These are phyloP conservation scores for Mycogone perniciosa DNA, from an alignment of 2,329 filamentous ascomycete species.

Conservation along the genomic window DNA sequence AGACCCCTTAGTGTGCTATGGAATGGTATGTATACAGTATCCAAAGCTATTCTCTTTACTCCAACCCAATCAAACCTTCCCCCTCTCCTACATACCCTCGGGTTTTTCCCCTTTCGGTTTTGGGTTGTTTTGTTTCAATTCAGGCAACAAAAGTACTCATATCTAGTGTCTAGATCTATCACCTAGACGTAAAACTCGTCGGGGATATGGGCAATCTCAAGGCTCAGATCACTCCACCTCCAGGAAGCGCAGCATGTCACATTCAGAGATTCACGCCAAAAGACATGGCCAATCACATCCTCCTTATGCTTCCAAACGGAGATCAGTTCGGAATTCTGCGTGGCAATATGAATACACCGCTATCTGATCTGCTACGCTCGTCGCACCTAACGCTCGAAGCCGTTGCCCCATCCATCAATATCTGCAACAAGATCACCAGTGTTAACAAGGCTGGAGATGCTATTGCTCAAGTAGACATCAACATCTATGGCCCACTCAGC, in stretches of 20 bases:
- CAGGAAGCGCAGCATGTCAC: neutral
- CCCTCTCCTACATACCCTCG: too few relatives aligned
- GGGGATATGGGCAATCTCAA: constrained; percentile 1
- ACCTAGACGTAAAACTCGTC: constrained; percentile 2
- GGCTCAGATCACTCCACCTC: neutral
- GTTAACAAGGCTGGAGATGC: constrained; percentile 23
- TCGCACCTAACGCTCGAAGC: constrained; percentile 9
- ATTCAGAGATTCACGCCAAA: neutral
- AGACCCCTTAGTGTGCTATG: constrained; percentile 2
- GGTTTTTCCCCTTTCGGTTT: neutral
- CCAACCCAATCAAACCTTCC: too few relatives aligned
- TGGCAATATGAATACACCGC: neutral
- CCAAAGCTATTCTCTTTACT: too few relatives aligned
- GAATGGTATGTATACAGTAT: neutral
- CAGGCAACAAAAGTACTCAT: too few relatives aligned
- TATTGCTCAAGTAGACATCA: constrained; percentile 28
- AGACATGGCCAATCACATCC: neutral
- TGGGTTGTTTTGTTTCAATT: neutral
- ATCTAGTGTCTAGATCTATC: neutral
- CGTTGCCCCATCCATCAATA: neutral
- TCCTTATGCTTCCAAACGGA: neutral
- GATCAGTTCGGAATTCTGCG: constrained; percentile 1
- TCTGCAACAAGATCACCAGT: constrained; percentile 21
- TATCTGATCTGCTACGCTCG: neutral
- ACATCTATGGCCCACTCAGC: constrained; percentile 29